Conservation (phyloP, 768 basidiomycete species). For the Podaxis pistillaris region DNA sequence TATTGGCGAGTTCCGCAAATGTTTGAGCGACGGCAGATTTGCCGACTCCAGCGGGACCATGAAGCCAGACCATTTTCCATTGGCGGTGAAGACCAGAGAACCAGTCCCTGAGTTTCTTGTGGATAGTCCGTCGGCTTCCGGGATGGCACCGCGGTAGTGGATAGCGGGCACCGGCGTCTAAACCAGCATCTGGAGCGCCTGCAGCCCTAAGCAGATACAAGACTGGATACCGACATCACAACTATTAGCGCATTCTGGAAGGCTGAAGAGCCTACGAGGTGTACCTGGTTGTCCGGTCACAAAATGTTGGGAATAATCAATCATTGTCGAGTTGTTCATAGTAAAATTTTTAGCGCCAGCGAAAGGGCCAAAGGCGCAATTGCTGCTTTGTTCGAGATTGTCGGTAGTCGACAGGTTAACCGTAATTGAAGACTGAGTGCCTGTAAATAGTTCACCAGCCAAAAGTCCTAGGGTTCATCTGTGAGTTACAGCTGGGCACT, state of each 20-base stretch:
- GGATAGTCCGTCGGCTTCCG: neutral
- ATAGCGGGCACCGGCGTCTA: neutral
- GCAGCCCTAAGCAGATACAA: neutral
- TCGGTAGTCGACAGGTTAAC: neutral
- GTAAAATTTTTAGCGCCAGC: neutral
- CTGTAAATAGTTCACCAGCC: neutral
- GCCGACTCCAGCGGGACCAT: neutral
- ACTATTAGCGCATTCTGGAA: neutral
- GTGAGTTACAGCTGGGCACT: neutral
- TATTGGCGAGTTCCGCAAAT: neutral
- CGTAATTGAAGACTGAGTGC: rapidly evolving
- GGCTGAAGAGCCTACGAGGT: neutral
- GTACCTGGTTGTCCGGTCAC: neutral
- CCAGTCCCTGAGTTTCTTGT: neutral
- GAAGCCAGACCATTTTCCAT: neutral
- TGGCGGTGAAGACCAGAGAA: neutral
- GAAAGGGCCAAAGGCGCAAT: no score
- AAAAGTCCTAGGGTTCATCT: neutral
- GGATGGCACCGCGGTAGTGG: neutral
- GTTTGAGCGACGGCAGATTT: neutral
- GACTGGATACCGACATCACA: neutral
- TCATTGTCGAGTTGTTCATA: neutral
- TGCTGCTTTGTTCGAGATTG: no score
- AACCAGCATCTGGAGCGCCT: neutral
- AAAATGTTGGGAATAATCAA: neutral